Evolutionary conservation across 2,329 filamentous ascomycete species (phyloP).

Genomic region (Huntiella omanensis): DNA sequence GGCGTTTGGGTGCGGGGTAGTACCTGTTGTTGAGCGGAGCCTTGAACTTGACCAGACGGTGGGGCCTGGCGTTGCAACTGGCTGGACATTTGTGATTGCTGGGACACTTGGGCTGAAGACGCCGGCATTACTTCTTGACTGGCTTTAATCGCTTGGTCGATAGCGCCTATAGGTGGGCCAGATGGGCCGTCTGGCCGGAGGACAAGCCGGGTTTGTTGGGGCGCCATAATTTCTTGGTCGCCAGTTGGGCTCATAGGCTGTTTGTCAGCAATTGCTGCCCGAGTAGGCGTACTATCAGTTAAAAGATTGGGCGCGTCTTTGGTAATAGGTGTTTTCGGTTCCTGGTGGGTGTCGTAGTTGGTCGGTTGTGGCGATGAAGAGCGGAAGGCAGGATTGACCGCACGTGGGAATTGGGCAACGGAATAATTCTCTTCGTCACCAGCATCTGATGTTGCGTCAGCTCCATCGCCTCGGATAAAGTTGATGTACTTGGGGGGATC

Average conservation of each 20-base stretch:
- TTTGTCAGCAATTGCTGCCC: not conserved
- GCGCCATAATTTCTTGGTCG: not conserved
- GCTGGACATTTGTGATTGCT: not conserved
- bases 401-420: constrained; percentile 85
- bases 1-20: constrained; percentile 2
- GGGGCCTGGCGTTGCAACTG: constrained; percentile 1
- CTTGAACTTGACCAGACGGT: not conserved
- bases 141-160: not conserved
- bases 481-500: constrained; percentile 97
- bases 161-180: not conserved
- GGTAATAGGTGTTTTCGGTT: constrained; percentile 57
- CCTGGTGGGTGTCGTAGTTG: constrained; percentile 78
- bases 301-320: constrained; percentile 1
- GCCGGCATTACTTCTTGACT: not conserved
- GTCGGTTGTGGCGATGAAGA: constrained; percentile 94
- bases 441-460: constrained; percentile 62
- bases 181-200: constrained; percentile 2
- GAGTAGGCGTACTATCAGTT: not conserved
- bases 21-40: constrained; percentile 4
- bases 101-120: not conserved
- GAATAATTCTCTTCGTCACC: constrained; percentile 83
- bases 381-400: constrained; percentile 87
- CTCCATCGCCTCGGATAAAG: constrained; percentile 75
- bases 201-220: not conserved
- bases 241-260: not conserved